phyloP scores from a whole-genome alignment of 139 green algal species.

The Chlorella ohadii region DNA sequence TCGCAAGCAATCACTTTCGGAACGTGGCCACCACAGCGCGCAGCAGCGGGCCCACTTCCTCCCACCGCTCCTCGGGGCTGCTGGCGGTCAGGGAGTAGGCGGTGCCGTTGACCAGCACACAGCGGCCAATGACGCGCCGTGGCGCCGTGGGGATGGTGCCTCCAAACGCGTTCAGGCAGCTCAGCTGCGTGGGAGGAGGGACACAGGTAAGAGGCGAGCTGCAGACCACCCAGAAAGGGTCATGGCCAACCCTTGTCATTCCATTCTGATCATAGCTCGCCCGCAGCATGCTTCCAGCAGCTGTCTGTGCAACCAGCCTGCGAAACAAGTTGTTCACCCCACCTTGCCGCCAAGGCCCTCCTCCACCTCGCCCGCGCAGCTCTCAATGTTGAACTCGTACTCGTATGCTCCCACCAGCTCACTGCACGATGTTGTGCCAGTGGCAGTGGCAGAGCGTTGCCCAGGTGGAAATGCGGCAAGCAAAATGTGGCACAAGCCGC shows the following conservation, averaged over 20 bases:
- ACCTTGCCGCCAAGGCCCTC: slow-evolving; percentile 29
- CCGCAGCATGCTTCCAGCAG: neutral
- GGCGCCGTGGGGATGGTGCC: slow-evolving; percentile 17
- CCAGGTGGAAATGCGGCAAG: too few species aligned
- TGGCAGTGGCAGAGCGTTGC: too few species aligned
- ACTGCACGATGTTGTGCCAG: too few species aligned
- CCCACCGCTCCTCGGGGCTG: slow-evolving; percentile 30
- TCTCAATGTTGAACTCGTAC: slow-evolving; percentile 19
- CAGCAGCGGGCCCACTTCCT: slow-evolving; percentile 13
- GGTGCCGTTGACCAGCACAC: slow-evolving; percentile 1
- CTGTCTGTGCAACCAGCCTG: neutral
- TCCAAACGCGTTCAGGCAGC: neutral
- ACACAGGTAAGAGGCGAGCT: neutral
- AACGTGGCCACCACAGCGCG: slow-evolving; percentile 15
- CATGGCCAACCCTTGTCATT: too few species aligned
- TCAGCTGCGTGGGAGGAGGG: too few species aligned
- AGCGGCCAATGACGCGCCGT: slow-evolving; percentile 28
- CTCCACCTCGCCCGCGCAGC: slow-evolving; percentile 20
- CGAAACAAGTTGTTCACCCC: neutral
- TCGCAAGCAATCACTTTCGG: neutral
- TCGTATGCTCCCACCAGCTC: slow-evolving; percentile 4
- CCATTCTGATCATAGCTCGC: too few species aligned
- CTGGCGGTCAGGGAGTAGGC: slow-evolving; percentile 28
- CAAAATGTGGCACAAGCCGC: too few species aligned
- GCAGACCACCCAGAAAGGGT: too few species aligned